Percentiles rank a stretch among this genome's conserved stretches.
Conservation (phyloP, 2,329 filamentous ascomycete genomes). For the Pseudocercospora musae region DNA sequence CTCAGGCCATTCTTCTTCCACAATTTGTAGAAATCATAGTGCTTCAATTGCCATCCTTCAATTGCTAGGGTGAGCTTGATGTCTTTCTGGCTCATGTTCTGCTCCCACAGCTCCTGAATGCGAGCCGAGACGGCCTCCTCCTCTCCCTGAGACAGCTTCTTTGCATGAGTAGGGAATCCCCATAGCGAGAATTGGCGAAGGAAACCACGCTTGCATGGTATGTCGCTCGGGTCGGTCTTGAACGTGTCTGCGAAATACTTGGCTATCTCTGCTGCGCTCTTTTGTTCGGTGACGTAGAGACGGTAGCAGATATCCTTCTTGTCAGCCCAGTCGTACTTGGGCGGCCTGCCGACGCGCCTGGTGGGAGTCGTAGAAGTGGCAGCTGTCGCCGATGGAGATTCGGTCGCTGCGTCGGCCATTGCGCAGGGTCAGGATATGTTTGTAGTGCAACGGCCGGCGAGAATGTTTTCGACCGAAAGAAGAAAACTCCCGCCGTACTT, state of each 20-base stretch:
- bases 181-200: conserved; percentile 51
- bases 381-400: not conserved
- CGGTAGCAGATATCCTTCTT: conserved; percentile 64
- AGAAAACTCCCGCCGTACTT: not conserved
- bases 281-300: conserved; percentile 74
- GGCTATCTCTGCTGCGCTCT: conserved; percentile 71
- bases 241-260: conserved; percentile 57
- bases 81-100: conserved; percentile 67
- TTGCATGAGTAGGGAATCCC: conserved; percentile 65
- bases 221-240: conserved; percentile 48
- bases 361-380: not conserved
- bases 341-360: conserved; percentile 11
- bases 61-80: conserved; percentile 68
- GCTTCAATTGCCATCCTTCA: conserved; percentile 70
- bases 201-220: conserved; percentile 45
- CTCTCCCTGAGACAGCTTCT: conserved; percentile 70
- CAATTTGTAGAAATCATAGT: conserved; percentile 44
- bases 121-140: conserved; percentile 64
- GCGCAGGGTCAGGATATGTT: not conserved
- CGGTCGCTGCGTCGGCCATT: not conserved
- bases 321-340: conserved; percentile 61
- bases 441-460: not conserved
- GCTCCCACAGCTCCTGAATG: conserved; percentile 74
- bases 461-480: not conserved
- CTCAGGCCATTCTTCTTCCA: conserved; percentile 60